A percentile compares a stretch with the other conserved stretches of the same genome.
These are phyloP conservation scores for Medicago truncatula DNA, from an alignment of 306 rosid species.

Conservation along the genomic window DNA sequence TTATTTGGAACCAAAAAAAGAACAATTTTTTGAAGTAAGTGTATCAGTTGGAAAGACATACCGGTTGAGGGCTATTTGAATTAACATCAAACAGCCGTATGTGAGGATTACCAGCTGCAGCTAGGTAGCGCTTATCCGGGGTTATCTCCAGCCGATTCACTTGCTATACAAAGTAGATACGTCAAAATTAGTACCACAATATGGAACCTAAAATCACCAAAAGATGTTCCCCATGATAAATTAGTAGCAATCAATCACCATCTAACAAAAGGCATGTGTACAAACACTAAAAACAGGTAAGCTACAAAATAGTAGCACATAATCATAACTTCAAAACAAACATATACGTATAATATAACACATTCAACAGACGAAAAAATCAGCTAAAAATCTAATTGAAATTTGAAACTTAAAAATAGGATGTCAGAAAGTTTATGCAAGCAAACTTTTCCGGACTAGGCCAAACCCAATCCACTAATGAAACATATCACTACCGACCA, in stretches of 20 bases:
- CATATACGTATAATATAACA: not conserved
- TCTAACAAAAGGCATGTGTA: not conserved
- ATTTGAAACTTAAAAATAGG: not conserved
- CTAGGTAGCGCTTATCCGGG: constrained; percentile 90
- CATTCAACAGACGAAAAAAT: not conserved
- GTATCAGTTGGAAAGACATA: constrained; percentile 48
- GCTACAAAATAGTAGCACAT: not conserved
- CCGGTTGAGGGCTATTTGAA: constrained; percentile 93
- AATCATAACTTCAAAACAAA: constrained; percentile 6
- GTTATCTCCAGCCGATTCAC: constrained; percentile 96
- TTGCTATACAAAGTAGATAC: constrained; percentile 61
- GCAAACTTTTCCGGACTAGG: not conserved
- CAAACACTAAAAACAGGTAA: constrained; percentile 29
- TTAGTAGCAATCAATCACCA: not conserved
- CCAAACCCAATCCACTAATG: no score
- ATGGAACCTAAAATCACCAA: constrained; percentile 21
- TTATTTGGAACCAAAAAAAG: constrained; percentile 19
- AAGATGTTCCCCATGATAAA: constrained; percentile 24
- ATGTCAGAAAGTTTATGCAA: constrained; percentile 13
- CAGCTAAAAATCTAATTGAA: not conserved
- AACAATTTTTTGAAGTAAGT: not conserved
- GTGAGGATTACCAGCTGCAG: constrained; percentile 99
- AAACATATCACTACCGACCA: no score
- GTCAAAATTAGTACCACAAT: constrained; percentile 40
- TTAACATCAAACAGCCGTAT: constrained; percentile 92